Percentiles rank a stretch among this genome's conserved stretches.
Evolutionary conservation across 495 filamentous ascomycete genomes (phyloP).

Genomic region (Hypoxylon perforatum): DNA sequence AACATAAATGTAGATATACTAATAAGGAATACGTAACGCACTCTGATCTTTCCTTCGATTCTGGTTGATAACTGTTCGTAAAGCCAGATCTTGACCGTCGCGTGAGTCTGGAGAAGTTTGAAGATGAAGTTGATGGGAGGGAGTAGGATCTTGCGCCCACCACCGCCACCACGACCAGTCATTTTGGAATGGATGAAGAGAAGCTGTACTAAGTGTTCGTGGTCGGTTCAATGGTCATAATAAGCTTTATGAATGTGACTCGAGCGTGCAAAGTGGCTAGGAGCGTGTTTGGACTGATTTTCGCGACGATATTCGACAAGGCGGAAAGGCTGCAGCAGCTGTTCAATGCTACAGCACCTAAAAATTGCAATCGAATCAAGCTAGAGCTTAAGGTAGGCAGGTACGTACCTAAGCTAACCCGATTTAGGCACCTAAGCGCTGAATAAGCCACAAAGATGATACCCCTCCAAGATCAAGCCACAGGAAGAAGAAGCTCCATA

Average conservation of each 20-base stretch:
- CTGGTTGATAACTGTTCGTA: slow-evolving; percentile 94
- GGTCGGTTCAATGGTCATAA: slow-evolving; percentile 8
- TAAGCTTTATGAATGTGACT: slow-evolving; percentile 5
- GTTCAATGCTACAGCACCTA: slow-evolving; percentile 1
- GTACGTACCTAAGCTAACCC: slow-evolving; percentile 1
- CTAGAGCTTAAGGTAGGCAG: neutral
- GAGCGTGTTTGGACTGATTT: slow-evolving; percentile 12
- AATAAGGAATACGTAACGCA: slow-evolving; percentile 53
- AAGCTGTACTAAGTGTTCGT: neutral
- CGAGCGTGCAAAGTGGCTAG: neutral
- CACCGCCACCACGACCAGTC: slow-evolving; percentile 83
- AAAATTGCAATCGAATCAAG: neutral
- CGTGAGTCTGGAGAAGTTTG: slow-evolving; percentile 85
- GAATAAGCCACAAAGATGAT: slow-evolving; percentile 5
- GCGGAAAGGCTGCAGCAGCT: slow-evolving; percentile 32
- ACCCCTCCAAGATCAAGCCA: slow-evolving; percentile 41
- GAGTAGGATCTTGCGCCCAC: slow-evolving; percentile 86
- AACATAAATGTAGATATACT: slow-evolving; percentile 1
- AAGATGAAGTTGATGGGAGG: slow-evolving; percentile 99
- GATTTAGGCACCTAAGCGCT: neutral
- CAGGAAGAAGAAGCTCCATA: slow-evolving; percentile 31
- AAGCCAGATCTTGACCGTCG: slow-evolving; percentile 92
- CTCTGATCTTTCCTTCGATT: slow-evolving; percentile 94
- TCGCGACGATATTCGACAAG: slow-evolving; percentile 36
- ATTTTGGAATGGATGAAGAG: slow-evolving; percentile 60